A percentile compares a stretch with the other conserved stretches of the same genome.
Evolutionary conservation across 2,329 filamentous ascomycete genomes (phyloP).

Genomic region (Thelonectria blattea): DNA sequence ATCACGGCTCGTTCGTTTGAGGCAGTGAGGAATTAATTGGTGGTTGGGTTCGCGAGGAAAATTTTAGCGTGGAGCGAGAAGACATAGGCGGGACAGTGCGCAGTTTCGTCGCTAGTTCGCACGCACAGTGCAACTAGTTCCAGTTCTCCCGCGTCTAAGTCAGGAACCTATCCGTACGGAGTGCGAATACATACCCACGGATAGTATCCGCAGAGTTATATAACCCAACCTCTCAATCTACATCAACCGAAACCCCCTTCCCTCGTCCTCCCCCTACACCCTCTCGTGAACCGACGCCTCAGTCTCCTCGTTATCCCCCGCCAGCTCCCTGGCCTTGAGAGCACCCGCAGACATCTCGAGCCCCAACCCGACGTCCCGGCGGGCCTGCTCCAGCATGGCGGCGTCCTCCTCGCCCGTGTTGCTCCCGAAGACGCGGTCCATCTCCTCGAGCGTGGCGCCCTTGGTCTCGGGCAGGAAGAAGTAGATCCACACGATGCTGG

Average conservation of each 20-base stretch:
- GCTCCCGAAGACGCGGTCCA: conserved; percentile 58
- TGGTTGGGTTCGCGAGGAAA: conserved; percentile 6
- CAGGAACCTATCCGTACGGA: background rate
- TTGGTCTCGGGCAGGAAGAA: conserved; percentile 63
- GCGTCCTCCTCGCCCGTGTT: conserved; percentile 40
- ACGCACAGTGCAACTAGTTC: background rate
- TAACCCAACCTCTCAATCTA: background rate
- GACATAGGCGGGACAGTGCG: background rate
- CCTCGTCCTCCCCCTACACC: conserved; percentile 7
- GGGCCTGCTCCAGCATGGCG: conserved; percentile 29
- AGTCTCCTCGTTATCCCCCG: conserved; percentile 25
- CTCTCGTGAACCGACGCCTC: conserved; percentile 26
- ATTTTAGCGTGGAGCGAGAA: background rate
- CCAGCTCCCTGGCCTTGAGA: conserved; percentile 30
- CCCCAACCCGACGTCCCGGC: conserved; percentile 31
- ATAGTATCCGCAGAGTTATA: background rate
- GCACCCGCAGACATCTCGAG: conserved; percentile 25
- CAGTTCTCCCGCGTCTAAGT: background rate
- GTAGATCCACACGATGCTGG: conserved; percentile 55
- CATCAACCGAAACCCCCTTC: background rate
- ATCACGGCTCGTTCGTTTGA: background rate
- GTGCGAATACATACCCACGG: too few relatives aligned
- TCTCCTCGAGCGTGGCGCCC: conserved; percentile 59
- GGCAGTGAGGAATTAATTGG: background rate
- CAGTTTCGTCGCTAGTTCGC: too few relatives aligned